Evolutionary conservation across 495 filamentous ascomycete genomes (phyloP).

Genomic region (Staphylotrichum tortipilum): DNA sequence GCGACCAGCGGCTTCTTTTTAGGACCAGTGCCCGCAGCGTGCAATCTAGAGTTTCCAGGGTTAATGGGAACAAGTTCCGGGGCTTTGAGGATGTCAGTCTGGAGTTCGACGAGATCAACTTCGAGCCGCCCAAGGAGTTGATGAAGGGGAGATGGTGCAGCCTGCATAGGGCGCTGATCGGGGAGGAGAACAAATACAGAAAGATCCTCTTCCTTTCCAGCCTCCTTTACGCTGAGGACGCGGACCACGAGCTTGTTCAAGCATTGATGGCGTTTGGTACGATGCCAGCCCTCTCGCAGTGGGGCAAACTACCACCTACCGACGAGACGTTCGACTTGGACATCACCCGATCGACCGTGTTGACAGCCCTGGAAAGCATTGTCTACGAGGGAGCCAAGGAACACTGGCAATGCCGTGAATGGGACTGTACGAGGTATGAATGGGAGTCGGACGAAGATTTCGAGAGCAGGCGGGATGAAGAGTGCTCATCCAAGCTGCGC

Average conservation of each 20-base stretch:
- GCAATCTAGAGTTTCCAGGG: background rate
- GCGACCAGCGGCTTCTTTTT: background rate
- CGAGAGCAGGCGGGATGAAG: background rate
- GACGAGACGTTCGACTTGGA: background rate
- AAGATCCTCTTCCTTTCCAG: conserved; percentile 13
- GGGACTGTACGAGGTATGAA: background rate
- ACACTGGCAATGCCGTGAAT: background rate
- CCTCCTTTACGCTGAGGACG: conserved; percentile 8
- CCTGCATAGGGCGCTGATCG: conserved; percentile 5
- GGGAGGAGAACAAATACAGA: conserved; percentile 5
- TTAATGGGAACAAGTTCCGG: conserved; percentile 2
- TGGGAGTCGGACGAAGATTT: background rate
- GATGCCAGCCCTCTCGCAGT: background rate
- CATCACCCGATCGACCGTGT: background rate
- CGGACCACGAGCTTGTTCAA: conserved; percentile 7
- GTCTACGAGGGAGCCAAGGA: background rate
- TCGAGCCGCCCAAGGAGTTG: background rate
- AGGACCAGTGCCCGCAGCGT: no score
- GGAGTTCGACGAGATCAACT: background rate
- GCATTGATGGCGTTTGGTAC: conserved; percentile 12
- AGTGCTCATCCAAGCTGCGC: background rate
- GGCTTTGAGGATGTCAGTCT: conserved; percentile 1
- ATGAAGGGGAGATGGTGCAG: conserved; percentile 10
- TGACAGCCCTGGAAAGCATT: background rate
- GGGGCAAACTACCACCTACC: background rate